phyloP scores from a whole-genome alignment of 106 monocot species.

The Dendrobium chrysotoxum region DNA sequence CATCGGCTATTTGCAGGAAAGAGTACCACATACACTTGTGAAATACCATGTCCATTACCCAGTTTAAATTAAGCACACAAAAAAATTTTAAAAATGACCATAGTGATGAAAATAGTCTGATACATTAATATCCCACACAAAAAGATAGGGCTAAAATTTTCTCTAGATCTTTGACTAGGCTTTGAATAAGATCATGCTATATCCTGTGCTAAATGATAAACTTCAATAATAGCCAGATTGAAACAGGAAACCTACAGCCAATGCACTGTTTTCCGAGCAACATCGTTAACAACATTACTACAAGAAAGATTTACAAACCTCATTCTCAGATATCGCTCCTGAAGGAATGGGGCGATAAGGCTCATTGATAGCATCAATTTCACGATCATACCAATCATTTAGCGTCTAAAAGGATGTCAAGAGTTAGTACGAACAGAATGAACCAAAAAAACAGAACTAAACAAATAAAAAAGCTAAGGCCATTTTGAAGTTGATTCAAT shows the following conservation, averaged over 20 bases:
- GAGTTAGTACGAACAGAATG: background rate
- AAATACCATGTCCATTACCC: background rate
- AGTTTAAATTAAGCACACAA: background rate
- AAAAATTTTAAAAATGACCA: background rate
- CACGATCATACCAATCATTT: conserved; percentile 93
- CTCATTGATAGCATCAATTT: conserved; percentile 89
- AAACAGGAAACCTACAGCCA: background rate
- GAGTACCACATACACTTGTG: too few species aligned
- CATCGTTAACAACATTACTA: background rate
- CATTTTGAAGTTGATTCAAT: background rate
- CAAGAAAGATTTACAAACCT: conserved; percentile 35
- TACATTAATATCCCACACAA: background rate
- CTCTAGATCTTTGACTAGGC: background rate
- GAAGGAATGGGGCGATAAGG: conserved; percentile 96
- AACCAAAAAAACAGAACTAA: background rate
- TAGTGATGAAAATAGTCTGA: background rate
- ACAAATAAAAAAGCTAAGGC: background rate
- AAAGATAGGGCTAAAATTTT: background rate
- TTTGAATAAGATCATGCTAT: background rate
- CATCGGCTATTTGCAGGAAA: too few species aligned
- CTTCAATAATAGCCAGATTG: background rate
- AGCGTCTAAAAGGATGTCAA: conserved; percentile 43
- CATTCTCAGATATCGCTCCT: conserved; percentile 85
- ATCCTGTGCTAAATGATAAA: background rate
- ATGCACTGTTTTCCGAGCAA: background rate